A percentile compares a stretch with the other conserved stretches of the same genome.
These are phyloP conservation scores for Eleusine coracana DNA, from an alignment of 176 grass and related monocot species.

Conservation along the genomic window DNA sequence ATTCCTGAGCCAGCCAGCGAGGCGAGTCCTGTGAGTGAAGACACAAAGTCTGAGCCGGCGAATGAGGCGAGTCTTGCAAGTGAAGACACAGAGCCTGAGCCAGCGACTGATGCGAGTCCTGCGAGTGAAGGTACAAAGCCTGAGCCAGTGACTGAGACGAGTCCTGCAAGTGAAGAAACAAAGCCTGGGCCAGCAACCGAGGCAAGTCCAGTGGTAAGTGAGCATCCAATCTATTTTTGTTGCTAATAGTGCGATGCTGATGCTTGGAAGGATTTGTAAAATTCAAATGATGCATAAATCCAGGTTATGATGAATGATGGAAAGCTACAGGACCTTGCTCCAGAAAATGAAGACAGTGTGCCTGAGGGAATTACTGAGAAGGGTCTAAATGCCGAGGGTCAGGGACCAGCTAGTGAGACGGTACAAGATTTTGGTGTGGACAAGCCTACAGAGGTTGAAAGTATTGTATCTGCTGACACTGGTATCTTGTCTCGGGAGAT, in stretches of 20 bases:
- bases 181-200: background rate
- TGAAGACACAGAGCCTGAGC: background rate
- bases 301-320: constrained; percentile 9
- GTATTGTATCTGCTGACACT: constrained; percentile 1
- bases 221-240: background rate
- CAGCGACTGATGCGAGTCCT: background rate
- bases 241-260: background rate
- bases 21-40: background rate
- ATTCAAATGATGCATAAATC: background rate
- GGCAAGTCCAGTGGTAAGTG: background rate
- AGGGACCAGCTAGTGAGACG: constrained; percentile 2
- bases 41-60: background rate
- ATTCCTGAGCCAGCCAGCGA: background rate
- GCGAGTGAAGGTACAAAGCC: background rate
- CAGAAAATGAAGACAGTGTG: background rate
- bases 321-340: constrained; percentile 6
- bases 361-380: constrained; percentile 21
- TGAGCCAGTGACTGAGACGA: background rate
- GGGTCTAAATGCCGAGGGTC: constrained; percentile 9
- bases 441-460: constrained; percentile 27
- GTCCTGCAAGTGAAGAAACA: background rate
- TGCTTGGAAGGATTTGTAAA: background rate
- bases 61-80: background rate
- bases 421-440: constrained; percentile 26
- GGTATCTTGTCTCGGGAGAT: constrained; percentile 31